A percentile compares a stretch with the other conserved stretches of the same genome.
phyloP scores from a whole-genome alignment of 2,329 filamentous ascomycete species.

The Aspergillus bombycis region DNA sequence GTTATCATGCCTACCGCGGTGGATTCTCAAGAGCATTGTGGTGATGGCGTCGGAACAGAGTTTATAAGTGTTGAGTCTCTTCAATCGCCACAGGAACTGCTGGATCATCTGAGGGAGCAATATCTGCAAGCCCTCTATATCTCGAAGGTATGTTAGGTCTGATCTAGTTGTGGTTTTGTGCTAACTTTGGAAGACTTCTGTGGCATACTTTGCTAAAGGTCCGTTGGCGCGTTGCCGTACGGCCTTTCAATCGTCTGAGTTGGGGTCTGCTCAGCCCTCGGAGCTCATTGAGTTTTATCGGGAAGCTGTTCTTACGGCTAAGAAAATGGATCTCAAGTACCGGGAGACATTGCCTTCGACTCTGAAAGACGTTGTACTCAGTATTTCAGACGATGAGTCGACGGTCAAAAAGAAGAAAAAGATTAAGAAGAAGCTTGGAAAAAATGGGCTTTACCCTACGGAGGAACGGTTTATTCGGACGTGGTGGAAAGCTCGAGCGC shows the following conservation, averaged over 20 bases:
- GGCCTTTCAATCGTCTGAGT: conserved; percentile 37
- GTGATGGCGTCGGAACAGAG: conserved; percentile 12
- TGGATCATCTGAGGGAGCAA: conserved; percentile 42
- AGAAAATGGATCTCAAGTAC: conserved; percentile 53
- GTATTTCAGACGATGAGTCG: conserved; percentile 41
- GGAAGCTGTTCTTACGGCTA: conserved; percentile 46
- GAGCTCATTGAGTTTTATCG: conserved; percentile 45
- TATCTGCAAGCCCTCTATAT: conserved; percentile 49
- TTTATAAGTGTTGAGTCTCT: conserved; percentile 18
- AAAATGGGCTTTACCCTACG: conserved; percentile 50
- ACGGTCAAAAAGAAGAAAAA: conserved; percentile 31
- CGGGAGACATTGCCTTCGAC: conserved; percentile 46
- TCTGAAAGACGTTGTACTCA: conserved; percentile 41
- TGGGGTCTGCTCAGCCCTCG: conserved; percentile 23
- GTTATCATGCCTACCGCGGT: conserved; percentile 7
- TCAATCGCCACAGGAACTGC: conserved; percentile 39
- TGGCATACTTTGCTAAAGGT: conserved; percentile 57
- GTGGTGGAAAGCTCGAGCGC: conserved; percentile 50
- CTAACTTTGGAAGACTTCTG: conserved; percentile 43
- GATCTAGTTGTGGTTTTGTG: neutral
- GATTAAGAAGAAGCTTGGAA: conserved; percentile 49
- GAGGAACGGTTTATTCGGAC: conserved; percentile 47
- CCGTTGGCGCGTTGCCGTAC: conserved; percentile 51
- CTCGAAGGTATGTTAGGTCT: conserved; percentile 39
- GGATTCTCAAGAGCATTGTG: conserved; percentile 22